A percentile compares a stretch with the other conserved stretches of the same genome.
phyloP scores from a whole-genome alignment of 2,329 filamentous ascomycete genomes.

The Fusarium sororula region DNA sequence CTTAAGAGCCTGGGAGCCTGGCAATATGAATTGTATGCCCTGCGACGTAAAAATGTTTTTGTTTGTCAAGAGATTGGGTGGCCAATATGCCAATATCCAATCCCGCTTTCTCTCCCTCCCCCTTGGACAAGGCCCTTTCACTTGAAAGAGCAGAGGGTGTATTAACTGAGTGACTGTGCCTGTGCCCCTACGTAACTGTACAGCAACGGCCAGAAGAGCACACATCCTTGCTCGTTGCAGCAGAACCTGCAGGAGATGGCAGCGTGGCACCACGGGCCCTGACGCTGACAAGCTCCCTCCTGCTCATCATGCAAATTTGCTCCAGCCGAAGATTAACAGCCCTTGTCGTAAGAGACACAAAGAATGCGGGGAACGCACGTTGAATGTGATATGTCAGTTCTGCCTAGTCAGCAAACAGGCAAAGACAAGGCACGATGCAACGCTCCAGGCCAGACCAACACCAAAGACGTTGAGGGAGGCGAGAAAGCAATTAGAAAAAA shows the following conservation, averaged over 20 bases:
- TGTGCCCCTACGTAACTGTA: conserved; percentile 18
- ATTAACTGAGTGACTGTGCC: background rate
- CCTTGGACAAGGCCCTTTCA: background rate
- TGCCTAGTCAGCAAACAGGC: conserved; percentile 20
- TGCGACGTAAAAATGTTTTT: conserved; percentile 12
- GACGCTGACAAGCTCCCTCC: conserved; percentile 20
- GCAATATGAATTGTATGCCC: background rate
- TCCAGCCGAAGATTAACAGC: conserved; percentile 23
- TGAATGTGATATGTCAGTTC: conserved; percentile 39
- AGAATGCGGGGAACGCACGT: conserved; percentile 39
- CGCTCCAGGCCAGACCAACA: conserved; percentile 20
- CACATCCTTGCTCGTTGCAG: conserved; percentile 20
- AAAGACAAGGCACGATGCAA: conserved; percentile 38
- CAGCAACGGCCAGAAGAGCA: conserved; percentile 1
- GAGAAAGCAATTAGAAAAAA: conserved; percentile 3
- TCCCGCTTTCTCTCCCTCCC: background rate
- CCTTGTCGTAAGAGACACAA: conserved; percentile 7
- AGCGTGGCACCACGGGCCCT: conserved; percentile 21
- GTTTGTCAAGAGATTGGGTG: conserved; percentile 22
- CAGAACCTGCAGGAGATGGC: conserved; percentile 36
- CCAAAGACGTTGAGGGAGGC: conserved; percentile 10
- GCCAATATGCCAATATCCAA: conserved; percentile 13
- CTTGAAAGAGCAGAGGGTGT: conserved; percentile 13
- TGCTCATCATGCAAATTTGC: conserved; percentile 7
- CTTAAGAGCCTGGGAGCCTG: conserved; percentile 4